A percentile compares a stretch with the other conserved stretches of the same genome.
These are phyloP conservation scores for Moelleriella libera DNA, from an alignment of 2,329 filamentous ascomycete genomes.

Conservation along the genomic window DNA sequence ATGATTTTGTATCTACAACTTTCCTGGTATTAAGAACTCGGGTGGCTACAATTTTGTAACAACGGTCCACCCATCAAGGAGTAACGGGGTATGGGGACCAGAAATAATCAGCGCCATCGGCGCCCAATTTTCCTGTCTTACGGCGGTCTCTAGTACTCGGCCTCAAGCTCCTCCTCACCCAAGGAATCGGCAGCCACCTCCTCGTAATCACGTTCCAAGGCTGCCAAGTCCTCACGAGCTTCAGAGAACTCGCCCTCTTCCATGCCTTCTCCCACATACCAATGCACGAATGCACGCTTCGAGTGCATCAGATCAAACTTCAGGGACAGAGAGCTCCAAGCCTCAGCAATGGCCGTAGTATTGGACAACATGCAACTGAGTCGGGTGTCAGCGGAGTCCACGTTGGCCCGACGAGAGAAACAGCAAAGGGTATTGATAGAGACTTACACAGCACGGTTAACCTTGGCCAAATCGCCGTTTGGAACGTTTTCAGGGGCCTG, in stretches of 20 bases:
- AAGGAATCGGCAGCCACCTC: slow-evolving; percentile 93
- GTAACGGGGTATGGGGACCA: slow-evolving; percentile 12
- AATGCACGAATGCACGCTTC: slow-evolving; percentile 99
- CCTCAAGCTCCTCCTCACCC: slow-evolving; percentile 74
- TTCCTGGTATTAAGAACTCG: slow-evolving; percentile 21
- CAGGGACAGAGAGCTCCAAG: slow-evolving; percentile 88
- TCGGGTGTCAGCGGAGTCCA: slow-evolving; percentile 10
- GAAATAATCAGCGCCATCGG: slow-evolving; percentile 7
- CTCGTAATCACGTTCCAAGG: slow-evolving; percentile 96
- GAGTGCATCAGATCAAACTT: slow-evolving; percentile 99
- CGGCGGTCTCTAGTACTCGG: slow-evolving; percentile 56
- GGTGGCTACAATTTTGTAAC: slow-evolving; percentile 20
- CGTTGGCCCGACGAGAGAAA: background rate
- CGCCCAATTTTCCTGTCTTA: slow-evolving; percentile 2
- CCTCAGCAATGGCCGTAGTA: slow-evolving; percentile 96
- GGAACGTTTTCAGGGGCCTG: slow-evolving; percentile 92
- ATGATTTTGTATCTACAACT: slow-evolving; percentile 13
- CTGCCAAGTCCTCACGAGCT: slow-evolving; percentile 95
- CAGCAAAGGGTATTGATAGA: background rate
- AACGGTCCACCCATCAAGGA: slow-evolving; percentile 19
- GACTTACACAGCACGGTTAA: slow-evolving; percentile 92
- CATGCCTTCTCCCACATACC: slow-evolving; percentile 99
- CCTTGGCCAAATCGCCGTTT: slow-evolving; percentile 94
- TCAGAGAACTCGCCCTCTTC: slow-evolving; percentile 99
- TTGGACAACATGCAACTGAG: slow-evolving; percentile 91